Base-by-base conservation (phyloP, 257 asterid species). In the Capsicum baccatum region DNA sequence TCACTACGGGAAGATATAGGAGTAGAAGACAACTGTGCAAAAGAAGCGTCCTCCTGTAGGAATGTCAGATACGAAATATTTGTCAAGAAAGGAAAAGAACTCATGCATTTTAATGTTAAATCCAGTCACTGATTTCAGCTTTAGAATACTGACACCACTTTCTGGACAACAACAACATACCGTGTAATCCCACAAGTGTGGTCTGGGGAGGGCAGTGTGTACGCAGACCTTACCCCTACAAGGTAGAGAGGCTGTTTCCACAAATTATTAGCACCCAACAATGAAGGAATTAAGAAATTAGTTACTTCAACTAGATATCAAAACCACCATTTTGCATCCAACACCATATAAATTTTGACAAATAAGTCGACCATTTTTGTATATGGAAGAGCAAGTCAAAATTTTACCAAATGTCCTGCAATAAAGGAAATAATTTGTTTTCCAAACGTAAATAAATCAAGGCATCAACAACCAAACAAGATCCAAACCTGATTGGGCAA, bases 11-110 rank as follows among this genome's bases (percentile, higher is more conserved):
- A 87, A 87, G 97, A 86, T 88, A 89, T 79, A 79, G 93, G 93
- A 42, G 89, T 88, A 44, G 96, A 74, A 87, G 91, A 74, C 89
- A 91, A 85, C 86, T 91, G 98, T 58, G 96, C 57, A 86, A 89
- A 86, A 74, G 94, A 88, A 84, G 85, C 48, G 83, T 93, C 96
- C 84, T 90, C 98, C 98, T 93, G 96, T 90, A 86, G 59, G 80
- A 81, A 84, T 37, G 39, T 57, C 68, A 87, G 64, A 21, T 54
- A 26, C 54, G 63, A 78, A 78, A 78, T 54, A 54, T 50, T 52
- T 26, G 64, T 26, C 64, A 54, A 78, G 48, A n/a, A 76, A 76
- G 59, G 26, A 78, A 50, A 74, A 21, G 11, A 48, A 26, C 64
- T 78, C 63, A 52, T 33, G 50, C 81, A 78, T 54, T 52, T 47